Evolutionary conservation across 164 flowering plant genomes (phyloP).

Genomic region (Aristolochia fimbriata): DNA sequence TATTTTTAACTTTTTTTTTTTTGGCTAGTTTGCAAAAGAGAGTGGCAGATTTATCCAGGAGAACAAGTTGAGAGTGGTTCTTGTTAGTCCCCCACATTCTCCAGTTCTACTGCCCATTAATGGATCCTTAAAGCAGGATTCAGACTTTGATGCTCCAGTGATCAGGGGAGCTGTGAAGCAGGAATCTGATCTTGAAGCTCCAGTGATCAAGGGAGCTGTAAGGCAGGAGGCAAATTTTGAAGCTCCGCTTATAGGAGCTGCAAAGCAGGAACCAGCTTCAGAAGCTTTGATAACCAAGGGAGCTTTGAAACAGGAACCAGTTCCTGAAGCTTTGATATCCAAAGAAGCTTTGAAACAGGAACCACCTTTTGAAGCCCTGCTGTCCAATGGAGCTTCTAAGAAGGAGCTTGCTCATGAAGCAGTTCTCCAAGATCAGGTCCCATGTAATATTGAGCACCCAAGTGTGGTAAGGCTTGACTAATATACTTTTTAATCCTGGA

Average conservation of each 20-base stretch:
- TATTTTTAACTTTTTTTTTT: conserved; percentile 11
- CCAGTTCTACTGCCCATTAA: conserved; percentile 42
- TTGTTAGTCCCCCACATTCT: conserved; percentile 46
- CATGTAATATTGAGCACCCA: no score
- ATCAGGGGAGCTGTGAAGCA: conserved; percentile 20
- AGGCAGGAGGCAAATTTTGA: not conserved
- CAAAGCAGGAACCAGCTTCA: no score
- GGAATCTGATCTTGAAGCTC: conserved; percentile 1
- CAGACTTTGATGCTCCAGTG: not conserved
- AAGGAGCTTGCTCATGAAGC: no score
- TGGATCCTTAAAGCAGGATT: conserved; percentile 16
- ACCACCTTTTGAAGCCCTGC: no score
- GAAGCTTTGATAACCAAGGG: no score
- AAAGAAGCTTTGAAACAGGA: no score
- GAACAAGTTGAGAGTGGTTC: conserved; percentile 59
- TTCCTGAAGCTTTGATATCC: not conserved
- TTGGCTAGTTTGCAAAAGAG: conserved; percentile 61
- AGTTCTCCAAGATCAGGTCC: no score
- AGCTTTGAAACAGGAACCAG: no score
- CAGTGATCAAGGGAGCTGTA: not conserved
- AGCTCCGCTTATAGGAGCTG: not conserved
- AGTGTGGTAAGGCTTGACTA: no score
- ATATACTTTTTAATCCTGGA: no score
- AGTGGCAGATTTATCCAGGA: conserved; percentile 56
- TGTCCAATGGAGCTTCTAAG: no score